Conservation (phyloP, 2,329 filamentous ascomycete species). For the Aspergillus piperis region DNA sequence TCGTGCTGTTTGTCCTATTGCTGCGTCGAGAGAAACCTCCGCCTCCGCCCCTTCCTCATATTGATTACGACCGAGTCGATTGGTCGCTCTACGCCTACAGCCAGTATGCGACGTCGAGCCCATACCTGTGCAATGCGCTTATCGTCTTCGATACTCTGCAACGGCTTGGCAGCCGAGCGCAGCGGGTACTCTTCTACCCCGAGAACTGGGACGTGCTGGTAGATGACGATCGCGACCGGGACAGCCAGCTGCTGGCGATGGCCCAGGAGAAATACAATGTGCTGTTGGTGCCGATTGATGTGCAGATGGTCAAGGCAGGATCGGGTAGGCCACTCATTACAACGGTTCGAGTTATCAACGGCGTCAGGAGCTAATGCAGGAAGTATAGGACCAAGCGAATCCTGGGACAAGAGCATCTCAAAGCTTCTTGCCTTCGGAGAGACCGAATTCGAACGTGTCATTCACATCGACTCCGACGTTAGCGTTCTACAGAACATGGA, state of each 20-base stretch:
- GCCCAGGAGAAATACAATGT: constrained; percentile 54
- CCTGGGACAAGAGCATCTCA: constrained; percentile 66
- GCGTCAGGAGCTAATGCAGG: neutral
- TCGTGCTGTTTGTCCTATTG: constrained; percentile 31
- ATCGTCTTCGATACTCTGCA: constrained; percentile 46
- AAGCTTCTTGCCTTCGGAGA: constrained; percentile 71
- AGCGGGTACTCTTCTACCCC: constrained; percentile 46
- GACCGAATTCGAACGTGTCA: constrained; percentile 60
- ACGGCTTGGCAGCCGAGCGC: constrained; percentile 42
- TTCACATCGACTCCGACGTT: constrained; percentile 65
- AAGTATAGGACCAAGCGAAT: constrained; percentile 38
- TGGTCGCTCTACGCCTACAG: constrained; percentile 48
- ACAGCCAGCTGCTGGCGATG: constrained; percentile 50
- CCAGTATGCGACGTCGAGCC: constrained; percentile 44
- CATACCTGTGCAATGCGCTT: constrained; percentile 46
- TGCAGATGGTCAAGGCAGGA: constrained; percentile 35
- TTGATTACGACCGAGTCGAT: constrained; percentile 38
- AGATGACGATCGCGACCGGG: constrained; percentile 31
- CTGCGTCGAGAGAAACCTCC: constrained; percentile 23
- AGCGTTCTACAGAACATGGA: constrained; percentile 66
- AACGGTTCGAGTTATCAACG: neutral
- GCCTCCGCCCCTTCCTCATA: constrained; percentile 25
- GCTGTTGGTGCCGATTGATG: constrained; percentile 50
- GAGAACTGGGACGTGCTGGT: constrained; percentile 41
- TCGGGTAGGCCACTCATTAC: constrained; percentile 22